phyloP scores from a whole-genome alignment of 2,329 filamentous ascomycete genomes.

The Zalaria obscura region DNA sequence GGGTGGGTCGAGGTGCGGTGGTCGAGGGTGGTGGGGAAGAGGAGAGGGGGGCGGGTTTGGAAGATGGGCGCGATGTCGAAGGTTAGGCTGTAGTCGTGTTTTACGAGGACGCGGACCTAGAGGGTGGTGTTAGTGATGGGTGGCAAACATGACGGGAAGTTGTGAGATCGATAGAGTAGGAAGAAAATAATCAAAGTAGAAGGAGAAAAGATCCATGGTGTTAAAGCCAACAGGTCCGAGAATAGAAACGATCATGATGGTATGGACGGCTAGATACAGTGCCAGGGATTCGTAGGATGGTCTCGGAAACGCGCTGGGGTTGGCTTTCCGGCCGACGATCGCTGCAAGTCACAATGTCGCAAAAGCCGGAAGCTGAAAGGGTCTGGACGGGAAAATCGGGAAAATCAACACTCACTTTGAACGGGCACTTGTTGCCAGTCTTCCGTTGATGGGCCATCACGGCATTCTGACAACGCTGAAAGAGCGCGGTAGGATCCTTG shows the following conservation, averaged over 20 bases:
- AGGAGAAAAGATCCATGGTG: too few species aligned
- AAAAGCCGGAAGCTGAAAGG: neutral
- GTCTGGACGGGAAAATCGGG: conserved; percentile 2
- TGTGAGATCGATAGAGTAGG: neutral
- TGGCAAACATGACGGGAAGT: neutral
- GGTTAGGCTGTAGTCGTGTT: conserved; percentile 23
- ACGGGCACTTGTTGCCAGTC: conserved; percentile 9
- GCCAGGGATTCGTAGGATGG: too few species aligned
- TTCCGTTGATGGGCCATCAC: conserved; percentile 17
- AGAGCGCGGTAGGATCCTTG: conserved; percentile 17
- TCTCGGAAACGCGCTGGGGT: too few species aligned
- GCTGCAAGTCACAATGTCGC: neutral
- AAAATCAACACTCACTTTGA: conserved; percentile 4
- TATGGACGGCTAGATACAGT: too few species aligned
- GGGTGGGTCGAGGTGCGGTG: conserved; percentile 14
- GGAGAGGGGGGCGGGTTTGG: conserved; percentile 27
- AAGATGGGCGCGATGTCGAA: conserved; percentile 24
- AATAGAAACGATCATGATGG: too few species aligned
- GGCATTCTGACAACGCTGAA: conserved; percentile 17
- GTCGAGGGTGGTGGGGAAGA: conserved; percentile 45
- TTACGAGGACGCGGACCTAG: conserved; percentile 43
- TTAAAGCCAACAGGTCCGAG: too few species aligned
- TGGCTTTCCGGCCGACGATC: too few species aligned
- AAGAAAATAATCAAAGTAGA: too few species aligned
- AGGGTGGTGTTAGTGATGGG: conserved; percentile 11